Conservation (phyloP, 352 stramenopile species). For the Phytophthora tubulina region DNA sequence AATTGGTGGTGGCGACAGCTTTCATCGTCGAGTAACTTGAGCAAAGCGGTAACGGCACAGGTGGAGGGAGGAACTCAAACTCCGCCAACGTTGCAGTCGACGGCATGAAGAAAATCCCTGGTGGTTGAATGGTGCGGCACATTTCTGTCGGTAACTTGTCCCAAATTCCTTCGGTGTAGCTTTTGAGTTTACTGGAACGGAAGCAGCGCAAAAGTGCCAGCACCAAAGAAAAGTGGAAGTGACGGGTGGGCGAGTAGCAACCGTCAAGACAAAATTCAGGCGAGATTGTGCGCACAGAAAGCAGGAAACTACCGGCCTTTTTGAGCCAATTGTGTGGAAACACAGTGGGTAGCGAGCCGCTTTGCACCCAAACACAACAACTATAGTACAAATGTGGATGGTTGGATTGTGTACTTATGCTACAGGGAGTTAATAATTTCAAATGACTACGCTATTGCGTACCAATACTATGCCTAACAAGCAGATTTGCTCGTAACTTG, state of each 20-base stretch:
- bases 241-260: not conserved
- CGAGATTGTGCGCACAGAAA: slow-evolving; percentile 1
- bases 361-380: too few species aligned
- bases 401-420: too few species aligned
- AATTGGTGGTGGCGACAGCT: not conserved
- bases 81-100: not conserved
- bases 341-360: too few species aligned
- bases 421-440: not conserved
- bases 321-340: not conserved
- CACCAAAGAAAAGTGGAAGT: slow-evolving; percentile 16
- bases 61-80: not conserved
- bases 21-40: not conserved
- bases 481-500: slow-evolving; percentile 6
- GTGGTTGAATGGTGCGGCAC: slow-evolving; percentile 12
- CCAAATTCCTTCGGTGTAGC: not conserved
- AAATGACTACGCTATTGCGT: not conserved
- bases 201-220: not conserved
- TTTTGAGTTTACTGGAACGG: not conserved
- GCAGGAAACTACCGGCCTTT: slow-evolving; percentile 2
- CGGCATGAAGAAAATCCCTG: slow-evolving; percentile 12
- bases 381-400: too few species aligned
- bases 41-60: slow-evolving; percentile 4
- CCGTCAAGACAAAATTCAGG: not conserved
- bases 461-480: not conserved
- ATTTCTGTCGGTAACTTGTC: not conserved